Percentiles rank a stretch among this genome's conserved stretches.
These are phyloP conservation scores for Karstenula rhodostoma DNA, from an alignment of 2,329 filamentous ascomycete genomes.

Conservation along the genomic window DNA sequence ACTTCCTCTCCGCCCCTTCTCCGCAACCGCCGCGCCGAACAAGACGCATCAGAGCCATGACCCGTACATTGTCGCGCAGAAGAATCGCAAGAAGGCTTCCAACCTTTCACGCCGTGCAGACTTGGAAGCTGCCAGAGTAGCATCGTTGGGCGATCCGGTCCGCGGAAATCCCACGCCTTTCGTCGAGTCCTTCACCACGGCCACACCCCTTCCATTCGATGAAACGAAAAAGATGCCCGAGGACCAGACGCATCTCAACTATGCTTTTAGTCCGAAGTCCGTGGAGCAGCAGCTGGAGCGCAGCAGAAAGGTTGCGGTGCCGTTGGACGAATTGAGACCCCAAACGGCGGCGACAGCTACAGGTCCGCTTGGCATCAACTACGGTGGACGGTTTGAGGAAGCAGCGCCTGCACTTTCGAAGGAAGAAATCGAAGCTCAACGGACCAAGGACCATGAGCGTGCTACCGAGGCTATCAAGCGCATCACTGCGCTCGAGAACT, in stretches of 20 bases:
- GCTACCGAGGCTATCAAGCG: slow-evolving; percentile 79
- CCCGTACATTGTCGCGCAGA: slow-evolving; percentile 82
- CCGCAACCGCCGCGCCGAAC: slow-evolving; percentile 70
- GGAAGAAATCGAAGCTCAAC: slow-evolving; percentile 35
- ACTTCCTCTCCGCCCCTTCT: slow-evolving; percentile 64
- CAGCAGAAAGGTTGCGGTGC: slow-evolving; percentile 73
- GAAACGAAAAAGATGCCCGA: slow-evolving; percentile 34
- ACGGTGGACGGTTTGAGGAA: not conserved
- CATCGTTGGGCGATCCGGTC: slow-evolving; percentile 77
- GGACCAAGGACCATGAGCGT: slow-evolving; percentile 63
- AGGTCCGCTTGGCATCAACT: slow-evolving; percentile 3
- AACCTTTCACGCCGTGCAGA: slow-evolving; percentile 79
- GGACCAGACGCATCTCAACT: slow-evolving; percentile 68
- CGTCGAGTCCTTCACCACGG: slow-evolving; percentile 79
- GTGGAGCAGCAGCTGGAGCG: slow-evolving; percentile 71
- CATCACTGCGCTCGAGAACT: slow-evolving; percentile 80
- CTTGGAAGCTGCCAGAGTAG: slow-evolving; percentile 70
- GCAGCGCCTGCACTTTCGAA: slow-evolving; percentile 17
- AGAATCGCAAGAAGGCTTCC: slow-evolving; percentile 81
- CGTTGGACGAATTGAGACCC: slow-evolving; percentile 42
- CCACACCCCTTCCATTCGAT: slow-evolving; percentile 45
- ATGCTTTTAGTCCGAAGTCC: slow-evolving; percentile 74
- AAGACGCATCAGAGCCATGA: slow-evolving; percentile 75
- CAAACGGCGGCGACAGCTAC: slow-evolving; percentile 14
- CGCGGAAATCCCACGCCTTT: slow-evolving; percentile 83